Evolutionary conservation across 768 basidiomycete species (phyloP), one percentile per base, ranked within the genome.

Genomic region (Solioccasus polychromus): DNA sequence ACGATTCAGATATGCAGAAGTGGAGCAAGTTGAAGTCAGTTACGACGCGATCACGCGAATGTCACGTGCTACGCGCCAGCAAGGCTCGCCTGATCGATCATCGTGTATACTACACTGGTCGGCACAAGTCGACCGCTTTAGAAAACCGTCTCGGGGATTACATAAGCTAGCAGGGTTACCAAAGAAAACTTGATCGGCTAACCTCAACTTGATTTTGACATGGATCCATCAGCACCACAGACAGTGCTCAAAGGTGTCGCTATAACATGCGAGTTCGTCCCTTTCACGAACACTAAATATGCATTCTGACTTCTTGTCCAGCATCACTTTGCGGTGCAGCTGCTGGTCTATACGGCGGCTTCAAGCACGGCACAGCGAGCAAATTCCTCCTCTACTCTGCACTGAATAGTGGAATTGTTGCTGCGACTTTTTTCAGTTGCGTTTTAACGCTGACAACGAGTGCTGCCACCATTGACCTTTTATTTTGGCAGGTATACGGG

Each of bases 261-360:
- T 50, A 64, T 76, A 68, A 80, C 83, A 82, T 89, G 87, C 86
- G 77, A 85, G 87, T 88, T 80, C 80, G 83, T 85, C 69, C 55
- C 54, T 48, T 48, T 28, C 14, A 25, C 41, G 28, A 32, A 44
- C 45, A 39, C 34, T 22, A 47, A 53, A 43, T 47, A 31, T 54
- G 30, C 49, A 52, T 58, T 32, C 48, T 66, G 47, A 64, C 57
- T 54, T 61, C 57, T 59, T 51, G 60, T 51, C 32, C 54, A 92
- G 89, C 85, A 46, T 67, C 72, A 39, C 52, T 76, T 25, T 81
- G 83, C 50, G 83, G 79, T 29, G 48, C 62, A 2, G 54, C 70
- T 12, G 68, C 70, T 32, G 73, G 71, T 12, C 58, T 73, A 3
- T 72, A 76, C 48, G 76, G 71, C 24, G 60, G 82, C 29, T 51